phyloP scores from a whole-genome alignment of 2,329 filamentous ascomycete species.

The Sclerotinia borealis region DNA sequence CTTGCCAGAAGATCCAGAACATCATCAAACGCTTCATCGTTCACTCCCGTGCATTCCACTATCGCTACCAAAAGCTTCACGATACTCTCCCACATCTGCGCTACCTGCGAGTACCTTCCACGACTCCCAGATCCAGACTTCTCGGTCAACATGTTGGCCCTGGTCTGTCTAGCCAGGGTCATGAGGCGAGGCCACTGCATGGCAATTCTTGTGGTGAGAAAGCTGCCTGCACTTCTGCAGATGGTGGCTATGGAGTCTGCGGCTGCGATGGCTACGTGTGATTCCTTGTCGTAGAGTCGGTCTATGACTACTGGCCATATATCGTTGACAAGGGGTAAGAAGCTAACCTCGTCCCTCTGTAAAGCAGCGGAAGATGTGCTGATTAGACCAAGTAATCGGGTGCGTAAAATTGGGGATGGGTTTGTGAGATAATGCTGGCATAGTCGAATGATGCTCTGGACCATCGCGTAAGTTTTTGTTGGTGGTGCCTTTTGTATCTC shows the following conservation, averaged over 20 bases:
- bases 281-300: constrained; percentile 60
- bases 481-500: constrained; percentile 56
- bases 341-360: constrained; percentile 70
- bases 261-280: constrained; percentile 63
- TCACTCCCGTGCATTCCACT: constrained; percentile 56
- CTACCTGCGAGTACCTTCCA: constrained; percentile 54
- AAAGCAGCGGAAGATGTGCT: constrained; percentile 66
- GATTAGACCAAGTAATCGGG: constrained; percentile 72
- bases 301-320: constrained; percentile 78
- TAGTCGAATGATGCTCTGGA: constrained; percentile 73
- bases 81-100: constrained; percentile 59
- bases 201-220: constrained; percentile 70
- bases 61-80: constrained; percentile 53
- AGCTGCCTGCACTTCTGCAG: constrained; percentile 70
- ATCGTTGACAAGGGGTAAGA: constrained; percentile 82
- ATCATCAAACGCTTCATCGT: constrained; percentile 66
- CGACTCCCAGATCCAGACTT: constrained; percentile 36
- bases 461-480: constrained; percentile 72
- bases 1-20: constrained; percentile 57
- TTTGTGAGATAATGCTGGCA: constrained; percentile 90
- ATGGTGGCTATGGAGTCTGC: constrained; percentile 63
- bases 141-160: constrained; percentile 38
- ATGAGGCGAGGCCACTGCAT: constrained; percentile 61
- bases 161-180: constrained; percentile 40
- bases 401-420: constrained; percentile 70